Base-by-base conservation (phyloP, 495 filamentous ascomycete genomes). In the Pyrenula aspistea region DNA sequence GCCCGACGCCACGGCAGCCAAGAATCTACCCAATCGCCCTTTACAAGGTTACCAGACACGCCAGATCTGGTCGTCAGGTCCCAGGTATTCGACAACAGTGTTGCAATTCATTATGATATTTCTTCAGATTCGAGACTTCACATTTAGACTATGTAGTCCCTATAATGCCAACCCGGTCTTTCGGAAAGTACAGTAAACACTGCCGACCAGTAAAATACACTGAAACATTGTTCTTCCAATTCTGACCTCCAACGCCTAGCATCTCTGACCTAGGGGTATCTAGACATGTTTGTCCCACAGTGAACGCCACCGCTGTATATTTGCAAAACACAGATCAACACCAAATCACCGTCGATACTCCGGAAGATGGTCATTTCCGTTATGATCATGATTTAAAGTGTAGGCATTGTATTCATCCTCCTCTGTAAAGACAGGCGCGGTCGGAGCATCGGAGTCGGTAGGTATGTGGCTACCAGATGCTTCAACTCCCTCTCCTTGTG, bases 361-460 rank as follows among this genome's bases (percentile, higher is more conserved):
- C 59, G 76, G 76, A 49, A 78, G 60, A 24, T 73, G 67, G 59
- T 79, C 76, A 42, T 73, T 72, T 49, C 71, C 72, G 25, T 57
- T 67, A 10, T 67, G 65, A 42, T 70, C 70, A 22, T 57, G 1
- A 20, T 3, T 73, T 66, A 23, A 73, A 56, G 61, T 73, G 59
- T 62, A 58, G 23, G 48, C 36, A 12, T 63, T 71, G 56, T 80
- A 75, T 20, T 83, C 78, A 20, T 84, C 83, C 10, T 83, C 83
- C 25, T 88, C 84, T 58, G 75, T 67, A 36, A 90, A 70, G 20
- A 80, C 70, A 0, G 89, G 88, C 8, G 88, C 88, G 20, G 79
- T 85, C 2, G 87, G 83, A 53, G 61, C 69, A 20, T 71, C 73
- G 48, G 53, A 22, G 12, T 22, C 52, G 10, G 25, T 22, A 22